A percentile compares a stretch with the other conserved stretches of the same genome.
Conservation (phyloP, 2,329 filamentous ascomycete genomes). For the Ambrosiella beaveri region DNA sequence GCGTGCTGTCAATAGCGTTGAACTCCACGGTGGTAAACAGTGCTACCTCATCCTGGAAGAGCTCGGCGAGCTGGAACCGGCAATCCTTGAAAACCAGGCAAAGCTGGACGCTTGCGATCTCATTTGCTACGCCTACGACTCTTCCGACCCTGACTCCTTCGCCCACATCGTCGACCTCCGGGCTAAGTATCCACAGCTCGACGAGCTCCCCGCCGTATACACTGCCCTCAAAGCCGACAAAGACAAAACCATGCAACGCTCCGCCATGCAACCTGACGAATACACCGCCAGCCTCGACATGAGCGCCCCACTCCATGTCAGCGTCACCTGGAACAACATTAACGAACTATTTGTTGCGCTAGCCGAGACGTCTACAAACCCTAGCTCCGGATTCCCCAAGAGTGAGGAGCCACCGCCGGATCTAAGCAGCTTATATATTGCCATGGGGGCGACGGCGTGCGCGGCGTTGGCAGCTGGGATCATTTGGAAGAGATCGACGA, state of each 20-base stretch:
- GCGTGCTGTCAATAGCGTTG: constrained; percentile 87
- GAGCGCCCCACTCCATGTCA: constrained; percentile 83
- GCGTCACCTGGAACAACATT: constrained; percentile 85
- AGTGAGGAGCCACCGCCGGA: constrained; percentile 74
- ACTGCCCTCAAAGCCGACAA: constrained; percentile 87
- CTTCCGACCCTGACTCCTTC: constrained; percentile 90
- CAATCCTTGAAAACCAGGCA: constrained; percentile 77
- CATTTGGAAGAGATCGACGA: constrained; percentile 45
- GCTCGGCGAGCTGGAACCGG: constrained; percentile 85
- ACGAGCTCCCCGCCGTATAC: constrained; percentile 81
- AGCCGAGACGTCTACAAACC: constrained; percentile 81
- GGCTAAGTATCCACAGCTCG: constrained; percentile 61
- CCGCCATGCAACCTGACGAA: constrained; percentile 77
- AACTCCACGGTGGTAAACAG: constrained; percentile 88
- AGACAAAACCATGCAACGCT: constrained; percentile 91
- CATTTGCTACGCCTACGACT: constrained; percentile 91
- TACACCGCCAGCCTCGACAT: constrained; percentile 77
- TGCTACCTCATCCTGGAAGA: constrained; percentile 94
- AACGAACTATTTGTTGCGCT: constrained; percentile 83
- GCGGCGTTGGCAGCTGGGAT: constrained; percentile 45
- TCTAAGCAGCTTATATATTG: constrained; percentile 70
- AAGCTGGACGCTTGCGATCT: constrained; percentile 89
- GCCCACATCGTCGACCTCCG: constrained; percentile 74
- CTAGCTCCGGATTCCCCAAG: constrained; percentile 75
- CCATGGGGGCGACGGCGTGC: constrained; percentile 54